A percentile compares a stretch with the other conserved stretches of the same genome.
Evolutionary conservation across 2,329 filamentous ascomycete species (phyloP).

Genomic region (Penicillium corylophilum): DNA sequence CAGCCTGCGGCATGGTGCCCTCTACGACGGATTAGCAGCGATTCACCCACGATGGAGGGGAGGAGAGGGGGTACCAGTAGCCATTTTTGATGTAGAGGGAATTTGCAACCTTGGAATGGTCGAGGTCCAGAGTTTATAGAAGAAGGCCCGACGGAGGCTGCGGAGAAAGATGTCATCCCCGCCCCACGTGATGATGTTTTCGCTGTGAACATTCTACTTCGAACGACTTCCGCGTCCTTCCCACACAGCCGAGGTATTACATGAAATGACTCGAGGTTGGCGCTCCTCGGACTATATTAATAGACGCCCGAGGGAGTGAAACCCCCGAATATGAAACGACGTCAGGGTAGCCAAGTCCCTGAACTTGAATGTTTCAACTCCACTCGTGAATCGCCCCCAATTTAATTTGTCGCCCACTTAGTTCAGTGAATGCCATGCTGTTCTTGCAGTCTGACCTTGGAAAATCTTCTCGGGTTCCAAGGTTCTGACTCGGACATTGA

Average conservation of each 20-base stretch:
- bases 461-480: background rate
- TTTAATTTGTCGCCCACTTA: conserved; percentile 19
- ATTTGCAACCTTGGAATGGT: conserved; percentile 1
- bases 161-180: conserved; percentile 20
- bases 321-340: conserved; percentile 6
- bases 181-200: conserved; percentile 17
- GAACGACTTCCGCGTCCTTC: background rate
- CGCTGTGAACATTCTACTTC: background rate
- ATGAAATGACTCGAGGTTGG: background rate
- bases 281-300: background rate
- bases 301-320: background rate
- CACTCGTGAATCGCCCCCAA: conserved; percentile 22
- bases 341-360: conserved; percentile 10
- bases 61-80: conserved; percentile 15
- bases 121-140: background rate
- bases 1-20: conserved; percentile 29
- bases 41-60: background rate
- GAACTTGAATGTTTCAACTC: conserved; percentile 15
- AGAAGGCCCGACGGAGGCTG: conserved; percentile 3
- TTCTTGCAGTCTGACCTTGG: background rate
- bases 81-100: conserved; percentile 10
- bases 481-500: background rate
- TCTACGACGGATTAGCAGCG: conserved; percentile 14
- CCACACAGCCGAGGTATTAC: background rate
- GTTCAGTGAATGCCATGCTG: conserved; percentile 14